Evolutionary conservation across 1,284 basidiomycete species (phyloP), one percentile per base, ranked within the genome.

Genomic region (Porodaedalea pini): DNA sequence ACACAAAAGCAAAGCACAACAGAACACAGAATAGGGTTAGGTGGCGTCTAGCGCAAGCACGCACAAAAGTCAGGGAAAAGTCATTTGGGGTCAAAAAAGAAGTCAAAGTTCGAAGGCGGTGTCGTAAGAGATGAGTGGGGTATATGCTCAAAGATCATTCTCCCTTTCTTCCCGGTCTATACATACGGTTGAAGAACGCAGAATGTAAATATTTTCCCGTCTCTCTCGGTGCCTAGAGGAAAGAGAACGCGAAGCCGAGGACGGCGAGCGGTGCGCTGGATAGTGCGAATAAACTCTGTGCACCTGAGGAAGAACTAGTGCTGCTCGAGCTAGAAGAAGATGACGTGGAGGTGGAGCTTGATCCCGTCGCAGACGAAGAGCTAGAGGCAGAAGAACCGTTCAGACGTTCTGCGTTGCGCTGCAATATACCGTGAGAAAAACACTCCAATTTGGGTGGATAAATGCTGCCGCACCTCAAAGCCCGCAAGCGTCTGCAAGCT

Each of bases 321-420:
- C 59, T 39, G 4, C 51, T 50, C 11, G 63, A 36, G 21, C 45
- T 57, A 32, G 63, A 61, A 7, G 66, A 51, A 4, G 67, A 56
- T 1, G 64, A 50, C 10, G 43, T 29, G 2, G 37, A 37, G 11
- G 44, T 29, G 4, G 51, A 23, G 4, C 43, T 32, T 32, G 34
- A n/a, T 10, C 25, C 29, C 1, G 66, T 62, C 34, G 47, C 56
- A 17, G 66, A 63, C 17, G 65, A 63, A 29, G 65, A 64, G 11
- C 64, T 62, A 13, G 67, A 50, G 15, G 66, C 66, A 3, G 78
- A 79, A 37, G 78, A 79, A 37, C 80, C 80, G 61, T 81, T 80
- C 58, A 82, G 66, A 17, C 79, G 75, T 32, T 73, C 65, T n/a
- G 80, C 79, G 61, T 81, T 82, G 36, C 78, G 72, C 79, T 81